Conservation (phyloP, 225 moss, liverwort and hornwort genomes). For the Bryoerythrophyllum caledonicum region DNA sequence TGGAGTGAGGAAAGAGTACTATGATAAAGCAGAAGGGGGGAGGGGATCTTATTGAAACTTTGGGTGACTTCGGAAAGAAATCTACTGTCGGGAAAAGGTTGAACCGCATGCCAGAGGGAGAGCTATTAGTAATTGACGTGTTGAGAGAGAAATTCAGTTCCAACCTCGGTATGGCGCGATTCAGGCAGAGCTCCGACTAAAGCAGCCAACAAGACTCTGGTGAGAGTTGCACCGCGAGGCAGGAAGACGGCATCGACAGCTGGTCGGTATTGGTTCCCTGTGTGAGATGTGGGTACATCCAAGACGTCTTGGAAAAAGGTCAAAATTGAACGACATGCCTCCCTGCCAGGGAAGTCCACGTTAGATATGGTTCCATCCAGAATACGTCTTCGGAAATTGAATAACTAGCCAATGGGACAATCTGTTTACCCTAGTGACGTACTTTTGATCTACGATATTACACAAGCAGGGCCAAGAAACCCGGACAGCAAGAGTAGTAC, state of each 20-base stretch:
- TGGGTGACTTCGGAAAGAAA: too few relatives aligned
- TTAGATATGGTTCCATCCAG: background rate
- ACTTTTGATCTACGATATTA: background rate
- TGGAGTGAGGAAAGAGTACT: too few relatives aligned
- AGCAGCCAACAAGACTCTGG: conserved; percentile 84
- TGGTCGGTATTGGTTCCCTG: conserved; percentile 76
- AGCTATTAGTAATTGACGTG: background rate
- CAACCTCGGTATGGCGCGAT: conserved; percentile 75
- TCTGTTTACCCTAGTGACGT: background rate
- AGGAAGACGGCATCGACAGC: conserved; percentile 73
- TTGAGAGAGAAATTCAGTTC: background rate
- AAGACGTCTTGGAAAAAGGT: conserved; percentile 85
- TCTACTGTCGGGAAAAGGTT: background rate
- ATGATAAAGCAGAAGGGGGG: too few relatives aligned
- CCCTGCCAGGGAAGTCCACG: conserved; percentile 53
- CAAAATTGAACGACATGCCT: conserved; percentile 93
- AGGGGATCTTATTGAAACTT: too few relatives aligned
- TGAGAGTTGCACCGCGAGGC: conserved; percentile 75
- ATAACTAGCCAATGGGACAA: background rate
- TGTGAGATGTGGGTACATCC: conserved; percentile 60
- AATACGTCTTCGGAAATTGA: background rate
- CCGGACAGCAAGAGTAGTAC: conserved; percentile 27
- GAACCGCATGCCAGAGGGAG: background rate
- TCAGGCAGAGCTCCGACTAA: conserved; percentile 91
- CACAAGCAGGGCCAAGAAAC: background rate